Evolutionary conservation across 495 filamentous ascomycete species (phyloP).

Genomic region (Penicillium simplicissimum): DNA sequence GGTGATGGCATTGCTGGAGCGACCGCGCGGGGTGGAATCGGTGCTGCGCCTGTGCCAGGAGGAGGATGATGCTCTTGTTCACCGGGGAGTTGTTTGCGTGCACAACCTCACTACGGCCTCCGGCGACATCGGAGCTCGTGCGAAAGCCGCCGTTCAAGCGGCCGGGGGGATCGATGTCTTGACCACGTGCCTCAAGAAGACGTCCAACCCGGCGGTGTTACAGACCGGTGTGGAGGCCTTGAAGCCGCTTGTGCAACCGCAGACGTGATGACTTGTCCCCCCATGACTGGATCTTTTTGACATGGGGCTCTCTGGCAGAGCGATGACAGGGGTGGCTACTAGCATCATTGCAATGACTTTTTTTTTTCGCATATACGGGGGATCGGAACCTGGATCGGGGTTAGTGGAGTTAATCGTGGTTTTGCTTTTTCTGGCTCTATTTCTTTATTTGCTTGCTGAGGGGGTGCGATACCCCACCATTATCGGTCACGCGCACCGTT

Average conservation of each 20-base stretch:
- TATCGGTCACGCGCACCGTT: constrained; percentile 17
- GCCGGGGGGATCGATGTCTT: constrained; percentile 60
- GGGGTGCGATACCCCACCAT: constrained; percentile 1
- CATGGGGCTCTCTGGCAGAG: constrained; percentile 1
- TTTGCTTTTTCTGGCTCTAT: constrained; percentile 13
- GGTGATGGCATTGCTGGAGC: constrained; percentile 65
- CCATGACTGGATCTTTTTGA: constrained; percentile 3
- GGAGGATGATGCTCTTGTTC: constrained; percentile 69
- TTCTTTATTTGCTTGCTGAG: constrained; percentile 9
- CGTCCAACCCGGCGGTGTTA: constrained; percentile 61
- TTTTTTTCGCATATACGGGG: not conserved
- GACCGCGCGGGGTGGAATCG: constrained; percentile 67
- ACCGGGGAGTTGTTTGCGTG: constrained; percentile 77
- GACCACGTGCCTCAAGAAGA: constrained; percentile 63
- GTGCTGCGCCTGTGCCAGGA: constrained; percentile 75
- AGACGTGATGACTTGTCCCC: constrained; percentile 6
- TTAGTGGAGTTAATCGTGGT: not conserved
- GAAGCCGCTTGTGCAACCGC: constrained; percentile 55
- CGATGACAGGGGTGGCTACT: not conserved
- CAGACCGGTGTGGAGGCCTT: constrained; percentile 63
- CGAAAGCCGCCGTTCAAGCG: constrained; percentile 39
- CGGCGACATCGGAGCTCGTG: constrained; percentile 43
- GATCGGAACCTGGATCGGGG: not conserved
- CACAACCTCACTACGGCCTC: constrained; percentile 48
- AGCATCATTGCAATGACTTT: not conserved